Base-by-base conservation (phyloP, 371 early-diverging fungal genomes). In the Syncephalastrum racemosum region DNA sequence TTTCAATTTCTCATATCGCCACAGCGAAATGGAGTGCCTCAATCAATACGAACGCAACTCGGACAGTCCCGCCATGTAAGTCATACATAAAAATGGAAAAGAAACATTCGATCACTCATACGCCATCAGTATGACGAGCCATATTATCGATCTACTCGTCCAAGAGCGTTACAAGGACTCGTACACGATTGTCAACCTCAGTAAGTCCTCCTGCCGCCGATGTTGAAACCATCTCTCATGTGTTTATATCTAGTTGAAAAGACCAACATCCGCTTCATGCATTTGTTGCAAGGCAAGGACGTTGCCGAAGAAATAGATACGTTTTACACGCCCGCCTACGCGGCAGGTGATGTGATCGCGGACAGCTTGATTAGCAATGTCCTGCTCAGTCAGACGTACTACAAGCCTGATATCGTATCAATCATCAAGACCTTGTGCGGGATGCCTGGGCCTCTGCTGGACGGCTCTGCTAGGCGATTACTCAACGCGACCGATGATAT, bases 401-500 rank as follows among this genome's bases (percentile, higher is more conserved):
- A 77, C 50, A 79, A 81, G 39, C 68, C 75, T 2, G 77, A 77
- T 36, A 79, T 81, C 56, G 60, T 79, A 45, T 76, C 80, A 43
- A 70, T 81, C 19, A 66, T 81, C 50, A 81, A 79, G 58, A 56
- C 75, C 14, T 59, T 79, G n/a, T 81, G 82, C 46, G 82, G 82
- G 3, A 70, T 81, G 58, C 79, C 79, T 1, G 61, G 65, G 4
- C 73, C 71, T 7, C 39, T 68, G 5, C 63, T 60, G 27, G 64
- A 68, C 8, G 53, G 59, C 8, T 64, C 60, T 8, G 60, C 54
- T 2, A 50, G 55, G 12, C 53, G 59, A 39, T 39, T 50, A 4
- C 31, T 60, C 14, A 54, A 69, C 56, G 65, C 67, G n/a, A 67
- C 69, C 18, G 40, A 42, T 12, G 53, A 59, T 4, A 46, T 58